Conservation (phyloP, 208 protist species). For the Leishmania tropica region DNA sequence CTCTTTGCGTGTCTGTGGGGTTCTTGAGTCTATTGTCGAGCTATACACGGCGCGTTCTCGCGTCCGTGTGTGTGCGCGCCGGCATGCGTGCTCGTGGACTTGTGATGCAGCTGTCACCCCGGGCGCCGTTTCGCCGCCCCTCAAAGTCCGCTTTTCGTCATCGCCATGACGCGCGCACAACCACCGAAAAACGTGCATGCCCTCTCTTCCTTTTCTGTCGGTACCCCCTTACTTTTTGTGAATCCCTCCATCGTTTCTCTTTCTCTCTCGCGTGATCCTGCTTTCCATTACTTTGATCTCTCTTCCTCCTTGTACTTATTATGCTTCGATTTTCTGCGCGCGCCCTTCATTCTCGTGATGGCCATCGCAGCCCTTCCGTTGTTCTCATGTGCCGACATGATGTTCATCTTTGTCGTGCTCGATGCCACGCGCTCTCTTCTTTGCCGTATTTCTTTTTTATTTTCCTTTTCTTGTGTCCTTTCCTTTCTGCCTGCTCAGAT, state of each 20-base stretch:
- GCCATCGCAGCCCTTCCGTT: not conserved
- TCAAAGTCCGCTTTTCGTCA: not conserved
- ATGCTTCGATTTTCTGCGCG: not conserved
- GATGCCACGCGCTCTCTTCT: not conserved
- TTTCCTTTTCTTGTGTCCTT: not conserved
- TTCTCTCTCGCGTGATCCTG: not conserved
- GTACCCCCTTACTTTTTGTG: not conserved
- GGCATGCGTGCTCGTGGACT: not conserved
- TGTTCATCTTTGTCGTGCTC: not conserved
- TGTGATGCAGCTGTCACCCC: not conserved
- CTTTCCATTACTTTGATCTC: not conserved
- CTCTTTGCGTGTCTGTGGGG: not conserved
- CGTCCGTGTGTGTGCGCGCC: conserved; percentile 1
- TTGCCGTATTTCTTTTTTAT: not conserved
- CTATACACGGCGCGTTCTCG: not conserved
- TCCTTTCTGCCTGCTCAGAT: not conserved
- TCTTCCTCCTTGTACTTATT: not conserved
- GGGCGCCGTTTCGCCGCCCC: not conserved
- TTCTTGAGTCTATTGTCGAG: not conserved
- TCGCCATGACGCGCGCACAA: not conserved
- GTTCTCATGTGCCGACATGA: not conserved
- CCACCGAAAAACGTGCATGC: not conserved
- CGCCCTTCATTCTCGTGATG: not conserved
- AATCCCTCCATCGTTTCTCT: not conserved
- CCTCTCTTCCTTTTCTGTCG: not conserved